Conservation (phyloP, 2,329 filamentous ascomycete genomes). For the Myriosclerotinia duriaeana region DNA sequence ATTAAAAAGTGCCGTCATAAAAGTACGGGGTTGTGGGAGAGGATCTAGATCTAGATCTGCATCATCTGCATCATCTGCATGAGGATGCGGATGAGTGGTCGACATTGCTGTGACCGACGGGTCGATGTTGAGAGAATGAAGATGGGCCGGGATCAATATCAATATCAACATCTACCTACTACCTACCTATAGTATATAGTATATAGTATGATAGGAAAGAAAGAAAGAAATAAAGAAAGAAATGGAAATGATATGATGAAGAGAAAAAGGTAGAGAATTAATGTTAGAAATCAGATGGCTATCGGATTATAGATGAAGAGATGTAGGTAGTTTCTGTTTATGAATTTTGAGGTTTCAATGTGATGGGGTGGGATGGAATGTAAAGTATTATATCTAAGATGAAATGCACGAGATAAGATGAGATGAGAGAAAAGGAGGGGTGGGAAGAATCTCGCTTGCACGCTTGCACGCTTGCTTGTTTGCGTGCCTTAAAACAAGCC, state of each 20-base stretch:
- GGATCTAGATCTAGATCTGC: background rate
- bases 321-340: background rate
- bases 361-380: background rate
- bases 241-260: background rate
- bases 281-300: background rate
- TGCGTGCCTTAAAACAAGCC: background rate
- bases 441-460: slow-evolving; percentile 9
- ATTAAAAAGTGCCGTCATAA: slow-evolving; percentile 38
- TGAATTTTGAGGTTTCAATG: background rate
- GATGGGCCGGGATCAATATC: too few species aligned
- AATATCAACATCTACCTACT: too few species aligned
- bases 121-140: background rate
- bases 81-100: background rate
- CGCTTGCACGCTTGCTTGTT: background rate
- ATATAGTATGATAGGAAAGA: background rate
- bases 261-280: background rate
- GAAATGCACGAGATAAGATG: background rate
- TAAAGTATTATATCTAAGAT: background rate
- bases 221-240: background rate
- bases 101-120: background rate
- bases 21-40: slow-evolving; percentile 35
- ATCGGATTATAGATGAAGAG: background rate
- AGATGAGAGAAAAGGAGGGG: slow-evolving; percentile 3
- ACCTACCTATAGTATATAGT: too few species aligned
- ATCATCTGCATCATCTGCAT: too few species aligned